These are phyloP conservation scores for Prunus yedoensis DNA, from an alignment of 331 rosid genomes.

Conservation along the genomic window DNA sequence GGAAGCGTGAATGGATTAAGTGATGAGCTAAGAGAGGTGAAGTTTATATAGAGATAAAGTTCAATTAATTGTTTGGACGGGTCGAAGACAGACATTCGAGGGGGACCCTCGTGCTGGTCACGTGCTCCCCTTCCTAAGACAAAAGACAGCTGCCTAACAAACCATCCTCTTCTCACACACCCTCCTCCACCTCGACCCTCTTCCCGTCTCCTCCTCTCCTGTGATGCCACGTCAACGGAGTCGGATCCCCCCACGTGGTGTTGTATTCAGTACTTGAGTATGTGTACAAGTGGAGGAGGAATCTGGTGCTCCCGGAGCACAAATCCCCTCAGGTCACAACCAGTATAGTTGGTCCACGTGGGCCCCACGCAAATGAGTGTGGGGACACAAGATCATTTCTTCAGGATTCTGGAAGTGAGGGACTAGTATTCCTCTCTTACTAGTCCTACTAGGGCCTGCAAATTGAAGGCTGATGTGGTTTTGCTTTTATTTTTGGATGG, in stretches of 20 bases:
- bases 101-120: slow-evolving; percentile 51
- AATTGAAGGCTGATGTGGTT: neutral
- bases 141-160: slow-evolving; percentile 46
- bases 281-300: neutral
- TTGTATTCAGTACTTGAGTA: neutral
- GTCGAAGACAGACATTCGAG: slow-evolving; percentile 49
- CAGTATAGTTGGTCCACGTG: too few species aligned
- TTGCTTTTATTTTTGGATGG: neutral
- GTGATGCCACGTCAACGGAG: slow-evolving; percentile 12
- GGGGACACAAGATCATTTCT: neutral
- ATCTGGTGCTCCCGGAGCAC: slow-evolving; percentile 3
- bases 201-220: slow-evolving; percentile 13
- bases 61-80: slow-evolving; percentile 27
- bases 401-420: neutral
- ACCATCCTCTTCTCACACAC: slow-evolving; percentile 19
- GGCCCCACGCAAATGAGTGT: neutral
- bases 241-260: slow-evolving; percentile 16
- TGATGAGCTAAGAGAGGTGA: neutral
- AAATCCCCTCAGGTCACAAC: neutral
- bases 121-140: slow-evolving; percentile 38
- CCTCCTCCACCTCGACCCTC: neutral
- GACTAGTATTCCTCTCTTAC: neutral
- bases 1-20: neutral
- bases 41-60: neutral
- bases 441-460: neutral